Percentiles rank a stretch among this genome's conserved stretches.
phyloP scores from a whole-genome alignment of 345 rosid genomes.

The Cardamine resedifolia region DNA sequence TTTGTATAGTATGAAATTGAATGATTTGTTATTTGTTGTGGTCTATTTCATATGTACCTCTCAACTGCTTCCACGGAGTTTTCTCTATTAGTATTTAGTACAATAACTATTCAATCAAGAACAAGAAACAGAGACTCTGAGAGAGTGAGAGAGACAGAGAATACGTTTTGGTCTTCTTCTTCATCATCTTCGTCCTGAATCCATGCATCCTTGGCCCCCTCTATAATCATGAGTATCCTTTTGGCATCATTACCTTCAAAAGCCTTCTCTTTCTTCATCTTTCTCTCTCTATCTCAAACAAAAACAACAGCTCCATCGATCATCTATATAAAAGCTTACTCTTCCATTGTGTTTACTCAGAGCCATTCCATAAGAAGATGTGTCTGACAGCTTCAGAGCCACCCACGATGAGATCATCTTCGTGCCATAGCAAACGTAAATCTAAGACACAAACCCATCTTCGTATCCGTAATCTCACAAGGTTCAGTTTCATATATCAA shows the following conservation, averaged over 20 bases:
- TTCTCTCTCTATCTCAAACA: constrained; percentile 4
- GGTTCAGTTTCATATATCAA: constrained; percentile 21
- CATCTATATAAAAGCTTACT: constrained; percentile 21
- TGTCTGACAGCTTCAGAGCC: constrained; percentile 16
- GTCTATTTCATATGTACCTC: constrained; percentile 9
- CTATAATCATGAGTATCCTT: constrained; percentile 53
- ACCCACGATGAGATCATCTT: constrained; percentile 4
- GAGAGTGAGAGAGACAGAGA: constrained; percentile 10
- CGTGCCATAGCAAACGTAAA: constrained; percentile 16
- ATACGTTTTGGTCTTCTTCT: constrained; percentile 24
- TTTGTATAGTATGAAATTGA: neutral
- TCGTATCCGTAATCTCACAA: constrained; percentile 19
- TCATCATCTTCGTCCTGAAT: constrained; percentile 39
- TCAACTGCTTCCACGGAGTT: constrained; percentile 2
- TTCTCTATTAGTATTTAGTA: constrained; percentile 7
- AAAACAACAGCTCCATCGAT: neutral
- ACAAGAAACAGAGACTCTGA: constrained; percentile 12
- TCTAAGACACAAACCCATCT: constrained; percentile 5
- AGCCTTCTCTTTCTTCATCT: constrained; percentile 27
- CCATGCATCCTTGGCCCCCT: constrained; percentile 44
- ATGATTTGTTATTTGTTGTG: neutral
- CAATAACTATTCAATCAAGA: constrained; percentile 19
- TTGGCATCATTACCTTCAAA: constrained; percentile 59
- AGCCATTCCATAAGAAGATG: constrained; percentile 12
- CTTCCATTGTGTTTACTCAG: constrained; percentile 9